Conservation (phyloP, 1,284 basidiomycete species). For the Agroathelia rolfsii region DNA sequence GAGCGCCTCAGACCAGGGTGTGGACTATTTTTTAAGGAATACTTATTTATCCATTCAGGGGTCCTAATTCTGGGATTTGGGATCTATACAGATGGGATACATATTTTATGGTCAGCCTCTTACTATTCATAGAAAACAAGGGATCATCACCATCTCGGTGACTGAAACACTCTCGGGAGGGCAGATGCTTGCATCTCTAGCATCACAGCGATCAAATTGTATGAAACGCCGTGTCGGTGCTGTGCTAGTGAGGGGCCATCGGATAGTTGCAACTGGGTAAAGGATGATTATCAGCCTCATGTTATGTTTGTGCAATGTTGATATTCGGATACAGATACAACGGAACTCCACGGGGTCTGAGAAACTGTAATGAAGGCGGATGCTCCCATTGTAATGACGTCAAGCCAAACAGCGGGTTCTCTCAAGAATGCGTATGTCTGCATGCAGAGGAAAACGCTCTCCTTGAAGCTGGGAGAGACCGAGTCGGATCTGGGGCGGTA, state of each 20-base stretch:
- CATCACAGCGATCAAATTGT: conserved; percentile 84
- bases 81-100: conserved; percentile 94
- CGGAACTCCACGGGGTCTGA: conserved; percentile 85
- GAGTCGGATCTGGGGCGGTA: conserved; percentile 74
- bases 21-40: too few species aligned
- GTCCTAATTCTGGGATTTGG: too few species aligned
- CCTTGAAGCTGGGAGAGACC: conserved; percentile 82
- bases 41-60: too few species aligned
- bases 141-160: conserved; percentile 12
- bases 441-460: conserved; percentile 99
- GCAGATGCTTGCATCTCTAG: conserved; percentile 84
- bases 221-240: conserved; percentile 98
- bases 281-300: conserved; percentile 10
- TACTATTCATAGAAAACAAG: conserved; percentile 3
- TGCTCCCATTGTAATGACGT: conserved; percentile 72
- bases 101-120: conserved; percentile 83
- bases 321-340: conserved; percentile 62
- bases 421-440: conserved; percentile 85
- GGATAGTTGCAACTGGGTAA: conserved; percentile 88
- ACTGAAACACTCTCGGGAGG: conserved; percentile 9
- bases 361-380: conserved; percentile 85
- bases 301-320: conserved; percentile 6
- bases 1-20: conserved; percentile 75
- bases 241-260: conserved; percentile 77
- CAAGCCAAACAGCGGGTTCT: conserved; percentile 37